These are phyloP conservation scores for Manihot esculenta DNA, from an alignment of 441 rosid species.

Conservation along the genomic window DNA sequence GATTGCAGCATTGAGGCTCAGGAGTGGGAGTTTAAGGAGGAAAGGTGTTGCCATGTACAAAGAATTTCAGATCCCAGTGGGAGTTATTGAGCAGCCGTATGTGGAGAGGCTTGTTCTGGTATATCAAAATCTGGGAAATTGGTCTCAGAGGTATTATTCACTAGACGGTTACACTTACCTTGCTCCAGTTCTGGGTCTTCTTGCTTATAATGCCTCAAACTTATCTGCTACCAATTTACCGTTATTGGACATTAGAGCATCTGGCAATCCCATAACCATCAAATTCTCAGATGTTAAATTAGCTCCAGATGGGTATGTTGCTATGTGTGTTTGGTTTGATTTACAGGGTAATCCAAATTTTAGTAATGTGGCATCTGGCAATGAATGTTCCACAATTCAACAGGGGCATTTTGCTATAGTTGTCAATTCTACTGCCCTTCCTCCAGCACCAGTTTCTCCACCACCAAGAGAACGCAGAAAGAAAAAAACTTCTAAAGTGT, in stretches of 20 bases:
- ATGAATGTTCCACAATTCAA: constrained; percentile 50
- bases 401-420: constrained; percentile 94
- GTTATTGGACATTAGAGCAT: constrained; percentile 39
- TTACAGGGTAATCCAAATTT: constrained; percentile 53
- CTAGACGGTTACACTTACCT: constrained; percentile 53
- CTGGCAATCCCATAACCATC: constrained; percentile 53
- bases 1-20: constrained; percentile 76
- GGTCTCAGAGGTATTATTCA: constrained; percentile 63
- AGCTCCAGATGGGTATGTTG: constrained; percentile 53
- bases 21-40: constrained; percentile 78
- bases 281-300: constrained; percentile 51
- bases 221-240: constrained; percentile 58
- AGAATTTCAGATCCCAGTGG: constrained; percentile 63
- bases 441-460: constrained; percentile 45
- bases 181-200: constrained; percentile 85
- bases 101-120: constrained; percentile 84
- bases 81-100: constrained; percentile 56
- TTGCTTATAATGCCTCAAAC: constrained; percentile 72
- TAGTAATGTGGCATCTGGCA: constrained; percentile 49
- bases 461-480: constrained; percentile 28
- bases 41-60: constrained; percentile 46
- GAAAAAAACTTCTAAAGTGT: constrained; percentile 36
- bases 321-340: constrained; percentile 74
- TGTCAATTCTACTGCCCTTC: constrained; percentile 56
- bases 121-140: constrained; percentile 84